Base-by-base conservation (phyloP, 1,284 basidiomycete species). In the Leccinum pallidistipes region DNA sequence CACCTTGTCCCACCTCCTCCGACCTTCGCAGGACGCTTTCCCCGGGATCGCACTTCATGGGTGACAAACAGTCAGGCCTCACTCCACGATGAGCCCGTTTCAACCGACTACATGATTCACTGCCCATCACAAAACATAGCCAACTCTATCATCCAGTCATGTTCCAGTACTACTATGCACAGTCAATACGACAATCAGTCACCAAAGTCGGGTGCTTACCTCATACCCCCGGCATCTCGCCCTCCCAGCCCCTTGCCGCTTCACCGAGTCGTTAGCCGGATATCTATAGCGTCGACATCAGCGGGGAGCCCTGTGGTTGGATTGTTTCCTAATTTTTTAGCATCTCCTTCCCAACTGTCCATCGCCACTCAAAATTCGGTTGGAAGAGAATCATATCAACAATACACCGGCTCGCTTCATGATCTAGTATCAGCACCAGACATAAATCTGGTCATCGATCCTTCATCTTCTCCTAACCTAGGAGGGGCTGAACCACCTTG, bases 371-470 rank as follows among this genome's bases (percentile, higher is more conserved):
- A 40, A 53, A 47, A 29, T 12, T 65, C 68, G 7, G 4, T 11
- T 3, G 71, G 69, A 2, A 65, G 69, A 36, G 56, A 60, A 0
- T 69, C 64, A 12, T 72, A 72, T 56, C 68, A 66, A 53, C 50
- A 54, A 7, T 55, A 74, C 57, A 60, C 2, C 14, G 68, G 65
- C 1, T 55, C 63, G 11, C 57, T 64, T 27, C 63, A 53, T 29
- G 9, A 29, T 52, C 63, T 59, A 31, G 61, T 57, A 0, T 62
- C 63, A 27, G 45, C 12, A 21, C 14, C 32, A 7, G 40, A 55
- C 5, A 53, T 40, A 50, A 12, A 29, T 49, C 1, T 47, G 6
- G 16, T 18, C 10, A 0, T 50, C 0, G 6, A 5, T 24, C 56
- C 54, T 29, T 45, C 60, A 6, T 31, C 59, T 56, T 55, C 57